Percentiles rank a stretch among this genome's conserved stretches.
phyloP scores from a whole-genome alignment of 1,284 basidiomycete species.

The Ganoderma boninense region DNA sequence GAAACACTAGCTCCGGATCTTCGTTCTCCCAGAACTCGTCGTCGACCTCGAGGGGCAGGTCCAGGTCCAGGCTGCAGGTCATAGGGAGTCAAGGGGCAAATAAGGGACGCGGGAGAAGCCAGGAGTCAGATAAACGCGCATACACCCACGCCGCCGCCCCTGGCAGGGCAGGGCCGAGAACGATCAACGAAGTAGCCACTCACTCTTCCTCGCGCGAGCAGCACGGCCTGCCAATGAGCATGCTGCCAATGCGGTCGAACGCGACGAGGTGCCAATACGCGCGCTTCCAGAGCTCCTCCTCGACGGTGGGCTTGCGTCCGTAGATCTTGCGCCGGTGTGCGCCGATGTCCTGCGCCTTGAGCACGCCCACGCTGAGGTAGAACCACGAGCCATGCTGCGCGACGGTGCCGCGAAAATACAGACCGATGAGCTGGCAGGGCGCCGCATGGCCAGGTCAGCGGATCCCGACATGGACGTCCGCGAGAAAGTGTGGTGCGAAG shows the following conservation, averaged over 20 bases:
- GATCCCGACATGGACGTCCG: background rate
- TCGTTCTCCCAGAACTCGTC: constrained; percentile 84
- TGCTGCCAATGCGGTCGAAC: constrained; percentile 71
- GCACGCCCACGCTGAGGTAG: constrained; percentile 52
- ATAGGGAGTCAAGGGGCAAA: background rate
- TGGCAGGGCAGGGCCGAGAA: background rate
- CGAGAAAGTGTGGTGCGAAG: constrained; percentile 11
- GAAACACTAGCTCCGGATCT: constrained; percentile 57
- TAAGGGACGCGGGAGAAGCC: background rate
- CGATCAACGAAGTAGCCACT: constrained; percentile 34
- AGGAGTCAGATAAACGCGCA: constrained; percentile 11
- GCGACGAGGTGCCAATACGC: constrained; percentile 62
- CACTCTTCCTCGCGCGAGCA: constrained; percentile 83
- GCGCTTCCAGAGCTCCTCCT: constrained; percentile 60
- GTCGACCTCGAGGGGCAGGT: constrained; percentile 83
- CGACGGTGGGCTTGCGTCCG: constrained; percentile 40
- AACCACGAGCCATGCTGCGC: constrained; percentile 50
- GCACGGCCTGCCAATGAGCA: constrained; percentile 75
- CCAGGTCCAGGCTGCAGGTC: constrained; percentile 72
- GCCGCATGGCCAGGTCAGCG: constrained; percentile 12
- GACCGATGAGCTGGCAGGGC: constrained; percentile 37
- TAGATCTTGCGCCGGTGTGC: constrained; percentile 51
- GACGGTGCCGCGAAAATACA: constrained; percentile 46
- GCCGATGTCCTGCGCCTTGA: constrained; percentile 55
- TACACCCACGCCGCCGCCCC: background rate